phyloP scores from a whole-genome alignment of 345 rosid species.

The Nasturtium officinale region DNA sequence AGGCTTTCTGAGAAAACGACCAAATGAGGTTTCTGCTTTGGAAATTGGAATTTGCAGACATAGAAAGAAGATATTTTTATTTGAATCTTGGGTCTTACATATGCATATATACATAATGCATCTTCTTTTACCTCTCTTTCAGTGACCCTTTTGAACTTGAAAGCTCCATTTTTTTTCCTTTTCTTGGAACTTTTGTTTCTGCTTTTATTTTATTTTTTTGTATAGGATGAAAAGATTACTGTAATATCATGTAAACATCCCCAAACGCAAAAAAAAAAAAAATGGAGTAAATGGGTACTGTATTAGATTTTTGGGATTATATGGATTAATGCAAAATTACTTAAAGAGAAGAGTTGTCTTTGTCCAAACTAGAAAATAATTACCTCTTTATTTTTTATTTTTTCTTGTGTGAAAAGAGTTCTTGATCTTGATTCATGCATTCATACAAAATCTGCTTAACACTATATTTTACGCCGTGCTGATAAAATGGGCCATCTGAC shows the following conservation, averaged over 20 bases:
- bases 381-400: background rate
- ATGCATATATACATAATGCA: background rate
- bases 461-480: too few relatives aligned
- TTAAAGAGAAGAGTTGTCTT: background rate
- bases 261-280: conserved; percentile 2
- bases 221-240: conserved; percentile 22
- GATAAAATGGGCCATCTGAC: too few relatives aligned
- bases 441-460: too few relatives aligned
- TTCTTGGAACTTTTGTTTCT: conserved; percentile 5
- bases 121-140: conserved; percentile 26
- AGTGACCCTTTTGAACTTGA: conserved; percentile 31
- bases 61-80: background rate
- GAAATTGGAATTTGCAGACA: conserved; percentile 30
- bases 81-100: conserved; percentile 34
- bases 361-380: background rate
- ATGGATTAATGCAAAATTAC: background rate
- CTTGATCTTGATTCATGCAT: too few relatives aligned
- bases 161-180: background rate
- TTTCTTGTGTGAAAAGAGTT: too few relatives aligned
- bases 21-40: conserved; percentile 39
- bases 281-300: conserved; percentile 16
- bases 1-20: conserved; percentile 26
- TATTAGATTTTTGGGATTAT: background rate
- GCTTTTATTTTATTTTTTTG: background rate
- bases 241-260: conserved; percentile 21